phyloP scores from a whole-genome alignment of 2,329 filamentous ascomycete species.

The Ophiocordyceps unilateralis region DNA sequence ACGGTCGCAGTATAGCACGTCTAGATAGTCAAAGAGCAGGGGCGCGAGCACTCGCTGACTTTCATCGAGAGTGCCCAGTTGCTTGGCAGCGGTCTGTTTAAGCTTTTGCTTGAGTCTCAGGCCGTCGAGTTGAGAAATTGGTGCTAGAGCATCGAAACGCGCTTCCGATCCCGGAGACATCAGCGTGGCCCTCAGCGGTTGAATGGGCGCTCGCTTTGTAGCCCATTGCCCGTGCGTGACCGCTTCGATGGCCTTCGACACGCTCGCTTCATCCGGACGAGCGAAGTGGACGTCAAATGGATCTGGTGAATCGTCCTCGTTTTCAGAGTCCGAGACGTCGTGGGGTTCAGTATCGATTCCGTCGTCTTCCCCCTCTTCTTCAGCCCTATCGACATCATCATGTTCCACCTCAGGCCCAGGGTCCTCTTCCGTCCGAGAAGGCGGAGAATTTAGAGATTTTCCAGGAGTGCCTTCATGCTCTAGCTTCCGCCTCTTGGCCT shows the following conservation, averaged over 20 bases:
- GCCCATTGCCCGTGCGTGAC: conserved; percentile 33
- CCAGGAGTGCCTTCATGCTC: conserved; percentile 17
- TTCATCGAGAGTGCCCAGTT: conserved; percentile 38
- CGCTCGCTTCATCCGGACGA: conserved; percentile 41
- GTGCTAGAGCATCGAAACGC: conserved; percentile 13
- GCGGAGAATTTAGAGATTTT: conserved; percentile 6
- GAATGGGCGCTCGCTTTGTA: conserved; percentile 26
- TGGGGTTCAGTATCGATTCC: conserved; percentile 8
- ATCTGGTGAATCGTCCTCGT: conserved; percentile 40
- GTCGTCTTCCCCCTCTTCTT: conserved; percentile 7
- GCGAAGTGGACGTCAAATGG: conserved; percentile 73
- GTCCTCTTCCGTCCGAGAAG: conserved; percentile 13
- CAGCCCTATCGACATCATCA: conserved; percentile 9
- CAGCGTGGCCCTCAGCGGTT: conserved; percentile 29
- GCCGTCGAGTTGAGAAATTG: conserved; percentile 21
- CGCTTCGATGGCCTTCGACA: conserved; percentile 35
- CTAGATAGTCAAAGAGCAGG: conserved; percentile 65
- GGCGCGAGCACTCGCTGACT: conserved; percentile 50
- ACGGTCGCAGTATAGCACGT: conserved; percentile 60
- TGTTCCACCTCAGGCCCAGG: conserved; percentile 16
- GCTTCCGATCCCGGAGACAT: conserved; percentile 25
- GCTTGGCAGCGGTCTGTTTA: conserved; percentile 31
- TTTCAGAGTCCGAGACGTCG: conserved; percentile 25
- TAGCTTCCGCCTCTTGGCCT: conserved; percentile 40
- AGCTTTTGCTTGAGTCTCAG: conserved; percentile 58